These are phyloP conservation scores for Phialocephala subalpina DNA, from an alignment of 2,329 filamentous ascomycete genomes.

Conservation along the genomic window DNA sequence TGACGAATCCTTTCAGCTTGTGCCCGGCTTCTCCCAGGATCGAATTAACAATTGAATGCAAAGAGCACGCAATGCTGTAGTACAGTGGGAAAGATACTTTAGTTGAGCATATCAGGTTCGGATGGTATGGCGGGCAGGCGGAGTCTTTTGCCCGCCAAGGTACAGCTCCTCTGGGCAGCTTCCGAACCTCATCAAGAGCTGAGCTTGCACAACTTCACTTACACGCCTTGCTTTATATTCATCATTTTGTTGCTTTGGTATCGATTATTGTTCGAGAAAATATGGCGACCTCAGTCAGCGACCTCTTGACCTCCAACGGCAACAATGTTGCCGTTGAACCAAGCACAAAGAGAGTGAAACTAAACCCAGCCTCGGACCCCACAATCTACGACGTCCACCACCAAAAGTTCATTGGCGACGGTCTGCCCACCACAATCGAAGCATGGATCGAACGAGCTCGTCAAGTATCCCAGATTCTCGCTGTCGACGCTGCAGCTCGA, in stretches of 20 bases:
- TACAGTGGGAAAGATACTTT: not conserved
- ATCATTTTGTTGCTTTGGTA: not conserved
- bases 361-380: slow-evolving; percentile 45
- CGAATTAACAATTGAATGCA: not conserved
- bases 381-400: slow-evolving; percentile 50
- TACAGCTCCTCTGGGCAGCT: too few species aligned
- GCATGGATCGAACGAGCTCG: slow-evolving; percentile 57
- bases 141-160: too few species aligned
- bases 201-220: not conserved
- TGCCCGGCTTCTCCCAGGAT: not conserved
- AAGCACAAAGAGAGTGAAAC: slow-evolving; percentile 19
- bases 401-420: slow-evolving; percentile 45
- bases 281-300: slow-evolving; percentile 24
- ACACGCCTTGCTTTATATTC: not conserved
- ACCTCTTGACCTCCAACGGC: slow-evolving; percentile 4
- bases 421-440: slow-evolving; percentile 49
- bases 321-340: not conserved
- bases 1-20: not conserved
- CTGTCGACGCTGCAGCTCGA: slow-evolving; percentile 54
- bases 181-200: not conserved
- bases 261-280: not conserved
- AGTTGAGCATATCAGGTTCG: too few species aligned
- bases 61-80: slow-evolving; percentile 8
- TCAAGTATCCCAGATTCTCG: slow-evolving; percentile 58
- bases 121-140: slow-evolving; percentile 3